Base-by-base conservation (phyloP, 2,329 filamentous ascomycete genomes). In the Apiospora sp. region DNA sequence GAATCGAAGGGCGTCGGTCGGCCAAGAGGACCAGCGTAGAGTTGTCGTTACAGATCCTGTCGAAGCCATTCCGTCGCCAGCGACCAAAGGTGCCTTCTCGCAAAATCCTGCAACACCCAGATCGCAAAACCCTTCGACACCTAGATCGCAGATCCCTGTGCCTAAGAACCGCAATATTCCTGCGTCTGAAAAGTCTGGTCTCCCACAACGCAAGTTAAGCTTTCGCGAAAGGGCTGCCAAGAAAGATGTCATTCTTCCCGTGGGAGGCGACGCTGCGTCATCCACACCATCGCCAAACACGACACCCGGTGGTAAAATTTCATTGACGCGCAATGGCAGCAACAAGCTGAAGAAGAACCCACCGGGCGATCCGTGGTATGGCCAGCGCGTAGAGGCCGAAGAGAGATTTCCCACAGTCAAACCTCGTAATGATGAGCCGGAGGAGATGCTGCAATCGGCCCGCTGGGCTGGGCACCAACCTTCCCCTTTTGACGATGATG, bases 291-390 rank as follows among this genome's bases (percentile, higher is more conserved):
- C 78, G 7, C 78, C 84, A 3, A 73, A 78, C 37, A 77, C 78
- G 19, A 78, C 80, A 4, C 77, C 80, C 3, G 77, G 77, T 6
- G 80, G 81, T 41, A 80, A 82, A 51, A 82, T 84, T 69, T 81
- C 84, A 72, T 75, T 86, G 46, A 78, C 82, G 12, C 85, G 87
- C 69, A 87, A 81, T 71, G 86, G 83, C n/a, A 91, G 88, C 76
- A 90, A 90, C 75, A 91, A 89, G 77, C 81, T 90, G 48, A 87
- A 84, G 77, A 91, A 91, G 74, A 86, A 89, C 2, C 89, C 87
- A 0, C 88, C 89, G 1, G 83, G 80, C n/a, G 88, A 90, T 68
- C 80, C 84, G 1, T 86, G 85, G 84, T 83, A 84, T 75, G 81
- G 80, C 69, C 79, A 80, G 34, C 83, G 85, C 48, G 79, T 78